phyloP scores from a whole-genome alignment of 192 early-diverging fungal genomes.

The Haplosporangium gracile region DNA sequence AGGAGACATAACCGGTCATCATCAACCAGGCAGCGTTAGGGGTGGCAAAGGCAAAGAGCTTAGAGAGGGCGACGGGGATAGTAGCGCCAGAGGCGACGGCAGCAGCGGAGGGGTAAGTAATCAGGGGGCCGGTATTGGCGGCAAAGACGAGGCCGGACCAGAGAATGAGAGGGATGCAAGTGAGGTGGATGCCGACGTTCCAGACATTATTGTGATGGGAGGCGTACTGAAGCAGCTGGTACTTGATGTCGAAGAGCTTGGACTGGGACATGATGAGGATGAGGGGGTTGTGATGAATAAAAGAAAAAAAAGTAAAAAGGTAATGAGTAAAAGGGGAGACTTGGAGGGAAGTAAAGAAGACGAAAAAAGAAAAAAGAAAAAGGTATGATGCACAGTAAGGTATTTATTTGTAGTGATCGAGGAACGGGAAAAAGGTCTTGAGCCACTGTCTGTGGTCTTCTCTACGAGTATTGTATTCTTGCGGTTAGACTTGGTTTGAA shows the following conservation, averaged over 20 bases:
- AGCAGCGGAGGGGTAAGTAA: slow-evolving; percentile 55
- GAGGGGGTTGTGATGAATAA: neutral
- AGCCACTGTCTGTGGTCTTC: too few species aligned
- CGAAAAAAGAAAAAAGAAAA: neutral
- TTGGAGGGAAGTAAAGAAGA: neutral
- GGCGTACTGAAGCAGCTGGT: slow-evolving; percentile 86
- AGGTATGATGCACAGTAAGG: neutral
- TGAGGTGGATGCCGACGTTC: slow-evolving; percentile 87
- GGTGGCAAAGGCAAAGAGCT: slow-evolving; percentile 48
- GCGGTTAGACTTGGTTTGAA: too few species aligned
- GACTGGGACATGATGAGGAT: slow-evolving; percentile 23
- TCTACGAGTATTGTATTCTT: too few species aligned
- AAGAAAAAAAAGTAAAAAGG: neutral
- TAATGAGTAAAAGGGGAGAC: neutral
- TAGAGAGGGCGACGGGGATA: slow-evolving; percentile 46
- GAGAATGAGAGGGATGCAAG: slow-evolving; percentile 93
- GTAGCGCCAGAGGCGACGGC: slow-evolving; percentile 49
- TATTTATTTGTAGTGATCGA: neutral
- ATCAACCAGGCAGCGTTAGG: slow-evolving; percentile 70
- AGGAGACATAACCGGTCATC: slow-evolving; percentile 71
- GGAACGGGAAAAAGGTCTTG: neutral
- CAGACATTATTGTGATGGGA: slow-evolving; percentile 83
- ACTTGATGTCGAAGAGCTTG: slow-evolving; percentile 81
- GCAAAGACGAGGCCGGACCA: slow-evolving; percentile 82
- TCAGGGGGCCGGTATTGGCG: slow-evolving; percentile 59